Evolutionary conservation across 139 green algal species (phyloP).

Genomic region (Coelastrella sp.): DNA sequence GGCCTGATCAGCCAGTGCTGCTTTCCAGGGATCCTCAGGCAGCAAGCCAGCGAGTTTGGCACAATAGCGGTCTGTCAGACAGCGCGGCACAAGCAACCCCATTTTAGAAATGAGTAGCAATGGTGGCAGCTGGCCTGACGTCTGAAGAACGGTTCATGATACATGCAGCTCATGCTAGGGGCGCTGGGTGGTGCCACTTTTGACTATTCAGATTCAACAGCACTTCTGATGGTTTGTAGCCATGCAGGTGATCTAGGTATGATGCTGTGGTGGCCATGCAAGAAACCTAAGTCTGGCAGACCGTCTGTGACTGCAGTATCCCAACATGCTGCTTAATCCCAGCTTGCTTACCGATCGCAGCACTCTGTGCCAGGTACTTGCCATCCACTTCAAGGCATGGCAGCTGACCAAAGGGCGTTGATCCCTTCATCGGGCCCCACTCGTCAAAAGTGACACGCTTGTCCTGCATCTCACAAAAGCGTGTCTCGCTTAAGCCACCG

Average conservation of each 20-base stretch:
- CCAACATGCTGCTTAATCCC: not conserved
- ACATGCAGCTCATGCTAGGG: too few species aligned
- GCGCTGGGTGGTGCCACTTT: too few species aligned
- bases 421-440: constrained; percentile 48
- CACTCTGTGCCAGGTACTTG: constrained; percentile 57
- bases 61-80: constrained; percentile 32
- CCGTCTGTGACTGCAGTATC: too few species aligned
- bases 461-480: constrained; percentile 44
- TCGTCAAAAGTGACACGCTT: constrained; percentile 22
- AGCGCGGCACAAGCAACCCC: not conserved
- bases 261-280: too few species aligned
- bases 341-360: constrained; percentile 47
- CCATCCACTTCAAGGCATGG: constrained; percentile 63
- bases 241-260: too few species aligned
- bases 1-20: constrained; percentile 30
- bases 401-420: constrained; percentile 56
- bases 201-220: too few species aligned
- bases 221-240: too few species aligned
- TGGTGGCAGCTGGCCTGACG: not conserved
- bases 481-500: too few species aligned
- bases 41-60: constrained; percentile 27
- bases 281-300: too few species aligned
- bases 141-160: too few species aligned
- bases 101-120: not conserved
- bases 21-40: constrained; percentile 28